Evolutionary conservation across 1,139 yeast species (phyloP), one percentile per base, ranked within the genome.

Genomic region (Geotrichum australiense): DNA sequence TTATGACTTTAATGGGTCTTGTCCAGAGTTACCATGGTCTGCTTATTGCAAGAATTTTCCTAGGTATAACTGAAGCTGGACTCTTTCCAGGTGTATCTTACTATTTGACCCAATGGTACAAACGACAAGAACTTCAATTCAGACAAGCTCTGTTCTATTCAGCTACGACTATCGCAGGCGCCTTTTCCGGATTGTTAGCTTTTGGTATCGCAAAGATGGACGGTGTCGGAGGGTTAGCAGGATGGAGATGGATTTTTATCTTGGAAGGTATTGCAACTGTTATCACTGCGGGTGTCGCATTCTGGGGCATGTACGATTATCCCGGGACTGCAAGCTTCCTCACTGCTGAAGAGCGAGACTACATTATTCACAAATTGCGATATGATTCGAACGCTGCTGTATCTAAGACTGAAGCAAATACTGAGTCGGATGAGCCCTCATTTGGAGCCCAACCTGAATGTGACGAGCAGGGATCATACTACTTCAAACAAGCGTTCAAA

Each of bases 131-230:
- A 40, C 53, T 63, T 25, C 58, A 77, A 4, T 63, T 72, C 34
- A 66, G 86, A 55, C 71, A 73, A 55, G 74, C 84, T 12, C 63
- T 78, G 46, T 68, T 78, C 51, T 76, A 73, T 54, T 68, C 80
- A 8, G 56, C 61, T 3, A 56, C 65, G 8, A 51, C 31, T 3
- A 30, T 35, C 32, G 41, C 68, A 3, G 66, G 66, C 15, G 64
- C 47, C 15, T 45, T 34, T 30, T 41, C 43, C 19, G 47, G 47
- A 7, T 32, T 43, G 8, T 33, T 43, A 32, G 62, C 66, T 5
- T 60, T 52, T 43, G 67, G 56, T 2, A 48, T 81, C 76, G 47
- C 49, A 24, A 47, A 51, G n/a, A 52, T 59, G 54, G 50, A 56
- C 28, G 47, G 43, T 16, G 32, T 31, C 12, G 41, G 38, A 21